Conservation (phyloP, 441 rosid species). For the Populus hybrid region DNA sequence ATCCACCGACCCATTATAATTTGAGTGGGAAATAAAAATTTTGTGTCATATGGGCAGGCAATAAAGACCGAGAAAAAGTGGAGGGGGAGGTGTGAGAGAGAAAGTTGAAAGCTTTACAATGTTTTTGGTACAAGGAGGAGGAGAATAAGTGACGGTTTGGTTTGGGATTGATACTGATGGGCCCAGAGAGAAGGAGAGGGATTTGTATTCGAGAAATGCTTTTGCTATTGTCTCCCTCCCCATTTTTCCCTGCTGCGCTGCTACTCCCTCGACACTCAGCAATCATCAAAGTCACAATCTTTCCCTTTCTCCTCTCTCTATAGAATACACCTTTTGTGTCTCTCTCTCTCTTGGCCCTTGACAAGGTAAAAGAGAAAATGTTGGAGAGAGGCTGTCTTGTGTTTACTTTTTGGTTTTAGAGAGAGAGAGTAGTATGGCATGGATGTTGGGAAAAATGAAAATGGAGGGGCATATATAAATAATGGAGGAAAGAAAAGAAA, state of each 20-base stretch:
- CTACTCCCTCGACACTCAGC: slow-evolving; percentile 13
- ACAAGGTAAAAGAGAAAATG: not conserved
- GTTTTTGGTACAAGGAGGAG: slow-evolving; percentile 15
- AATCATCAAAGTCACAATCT: slow-evolving; percentile 24
- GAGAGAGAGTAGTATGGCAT: not conserved
- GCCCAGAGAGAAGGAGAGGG: slow-evolving; percentile 27
- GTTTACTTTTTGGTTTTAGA: slow-evolving; percentile 1
- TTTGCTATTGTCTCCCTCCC: slow-evolving; percentile 13
- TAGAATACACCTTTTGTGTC: not conserved
- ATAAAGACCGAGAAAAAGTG: slow-evolving; percentile 26
- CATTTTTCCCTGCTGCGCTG: not conserved
- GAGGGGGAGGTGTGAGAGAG: slow-evolving; percentile 26
- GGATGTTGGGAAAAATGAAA: not conserved
- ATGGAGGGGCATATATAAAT: not conserved
- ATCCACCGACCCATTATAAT: slow-evolving; percentile 57
- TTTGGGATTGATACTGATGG: slow-evolving; percentile 22
- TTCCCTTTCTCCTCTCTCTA: not conserved
- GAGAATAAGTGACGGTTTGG: slow-evolving; percentile 45
- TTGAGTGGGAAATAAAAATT: slow-evolving; percentile 23
- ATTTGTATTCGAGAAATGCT: slow-evolving; percentile 29
- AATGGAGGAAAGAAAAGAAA: not conserved
- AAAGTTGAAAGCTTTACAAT: slow-evolving; percentile 32
- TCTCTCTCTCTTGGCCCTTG: slow-evolving; percentile 11
- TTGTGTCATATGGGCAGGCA: slow-evolving; percentile 32
- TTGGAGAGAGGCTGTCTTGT: not conserved